Conservation (phyloP, 306 rosid species). For the Cicer cuneatum region DNA sequence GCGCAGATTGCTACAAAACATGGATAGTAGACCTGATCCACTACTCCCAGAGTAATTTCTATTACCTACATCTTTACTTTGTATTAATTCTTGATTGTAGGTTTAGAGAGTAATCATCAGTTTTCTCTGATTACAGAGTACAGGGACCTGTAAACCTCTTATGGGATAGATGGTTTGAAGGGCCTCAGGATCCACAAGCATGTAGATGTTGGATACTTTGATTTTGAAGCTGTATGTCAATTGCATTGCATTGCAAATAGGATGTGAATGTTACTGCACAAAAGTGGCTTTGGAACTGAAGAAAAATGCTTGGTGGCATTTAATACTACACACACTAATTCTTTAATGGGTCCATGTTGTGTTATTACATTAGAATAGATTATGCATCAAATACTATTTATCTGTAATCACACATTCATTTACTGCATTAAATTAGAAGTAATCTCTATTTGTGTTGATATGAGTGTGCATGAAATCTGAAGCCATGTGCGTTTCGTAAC, state of each 20-base stretch:
- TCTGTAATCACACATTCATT: conserved; percentile 43
- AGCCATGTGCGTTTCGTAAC: conserved; percentile 2
- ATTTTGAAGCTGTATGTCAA: conserved; percentile 46
- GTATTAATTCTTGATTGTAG: conserved; percentile 6
- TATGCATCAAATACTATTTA: conserved; percentile 19
- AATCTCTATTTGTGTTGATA: conserved; percentile 39
- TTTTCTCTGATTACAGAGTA: conserved; percentile 54
- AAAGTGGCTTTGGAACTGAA: conserved; percentile 35
- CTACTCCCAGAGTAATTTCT: conserved; percentile 70
- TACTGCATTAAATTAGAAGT: conserved; percentile 43
- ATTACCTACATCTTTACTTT: conserved; percentile 38
- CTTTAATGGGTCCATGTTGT: conserved; percentile 14
- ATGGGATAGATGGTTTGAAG: conserved; percentile 92
- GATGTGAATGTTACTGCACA: conserved; percentile 37
- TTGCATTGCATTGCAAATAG: conserved; percentile 38
- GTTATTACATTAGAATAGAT: conserved; percentile 28
- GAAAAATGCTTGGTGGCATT: conserved; percentile 39
- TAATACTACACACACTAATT: conserved; percentile 21
- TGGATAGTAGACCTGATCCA: conserved; percentile 67
- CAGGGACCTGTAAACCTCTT: conserved; percentile 63
- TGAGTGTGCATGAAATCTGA: not conserved
- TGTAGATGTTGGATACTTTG: conserved; percentile 77
- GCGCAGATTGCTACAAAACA: conserved; percentile 58
- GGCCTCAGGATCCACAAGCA: conserved; percentile 66
- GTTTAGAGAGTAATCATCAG: conserved; percentile 32